Evolutionary conservation across 768 basidiomycete genomes (phyloP).

Genomic region (Udeniomyces megalosporus): DNA sequence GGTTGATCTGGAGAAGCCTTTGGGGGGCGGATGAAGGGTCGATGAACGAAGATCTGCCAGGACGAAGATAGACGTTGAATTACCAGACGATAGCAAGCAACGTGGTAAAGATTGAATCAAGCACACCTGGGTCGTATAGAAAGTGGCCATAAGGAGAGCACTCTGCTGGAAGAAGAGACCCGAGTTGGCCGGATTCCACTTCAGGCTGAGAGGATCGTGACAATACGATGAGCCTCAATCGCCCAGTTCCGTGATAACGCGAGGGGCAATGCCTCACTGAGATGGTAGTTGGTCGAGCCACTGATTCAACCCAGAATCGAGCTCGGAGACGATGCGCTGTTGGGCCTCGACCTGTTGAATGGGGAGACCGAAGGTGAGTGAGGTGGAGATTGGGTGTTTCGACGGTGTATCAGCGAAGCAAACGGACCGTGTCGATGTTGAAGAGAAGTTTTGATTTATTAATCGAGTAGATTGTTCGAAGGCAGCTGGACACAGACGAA

Average conservation of each 20-base stretch:
- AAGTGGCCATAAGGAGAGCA: constrained; percentile 42
- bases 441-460: constrained; percentile 38
- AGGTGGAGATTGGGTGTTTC: too few relatives aligned
- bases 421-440: too few relatives aligned
- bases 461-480: constrained; percentile 40
- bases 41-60: constrained; percentile 57
- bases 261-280: neutral
- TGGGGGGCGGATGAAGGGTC: constrained; percentile 57
- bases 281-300: constrained; percentile 36
- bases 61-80: neutral
- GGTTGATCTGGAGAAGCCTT: constrained; percentile 32
- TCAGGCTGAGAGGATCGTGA: constrained; percentile 13
- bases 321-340: constrained; percentile 42
- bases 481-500: neutral
- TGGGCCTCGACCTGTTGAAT: constrained; percentile 19
- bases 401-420: too few relatives aligned
- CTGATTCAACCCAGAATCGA: constrained; percentile 52
- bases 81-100: neutral
- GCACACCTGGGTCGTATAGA: constrained; percentile 36
- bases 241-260: neutral
- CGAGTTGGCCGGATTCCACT: constrained; percentile 41
- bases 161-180: constrained; percentile 45
- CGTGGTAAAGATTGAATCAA: neutral
- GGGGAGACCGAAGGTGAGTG: neutral
- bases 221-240: neutral